These are phyloP conservation scores for Hymenoscyphus albidus DNA, from an alignment of 2,329 filamentous ascomycete genomes.

Conservation along the genomic window DNA sequence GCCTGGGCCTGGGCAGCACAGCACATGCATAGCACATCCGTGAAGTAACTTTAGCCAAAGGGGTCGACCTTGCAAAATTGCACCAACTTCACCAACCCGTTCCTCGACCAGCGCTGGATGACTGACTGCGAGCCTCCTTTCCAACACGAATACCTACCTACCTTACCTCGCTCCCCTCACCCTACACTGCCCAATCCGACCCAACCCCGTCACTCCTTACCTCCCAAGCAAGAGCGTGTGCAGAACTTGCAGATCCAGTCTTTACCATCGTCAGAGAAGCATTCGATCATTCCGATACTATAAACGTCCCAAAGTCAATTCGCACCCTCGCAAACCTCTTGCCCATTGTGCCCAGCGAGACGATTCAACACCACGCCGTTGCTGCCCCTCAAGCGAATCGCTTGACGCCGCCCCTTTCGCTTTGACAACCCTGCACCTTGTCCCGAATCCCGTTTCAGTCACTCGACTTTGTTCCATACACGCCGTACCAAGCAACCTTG, in stretches of 20 bases:
- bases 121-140: conserved; percentile 5
- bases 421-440: conserved; percentile 26
- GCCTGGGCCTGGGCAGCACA: not conserved
- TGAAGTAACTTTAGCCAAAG: not conserved
- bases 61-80: not conserved
- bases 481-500: conserved; percentile 4
- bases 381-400: conserved; percentile 12
- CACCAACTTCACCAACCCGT: not conserved
- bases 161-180: conserved; percentile 5
- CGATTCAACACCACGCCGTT: not conserved
- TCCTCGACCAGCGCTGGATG: conserved; percentile 6
- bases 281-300: conserved; percentile 5
- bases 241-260: conserved; percentile 15
- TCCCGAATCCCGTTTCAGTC: conserved; percentile 21
- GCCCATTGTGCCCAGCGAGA: not conserved
- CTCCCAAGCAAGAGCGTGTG: not conserved
- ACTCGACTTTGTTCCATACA: conserved; percentile 9
- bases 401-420: conserved; percentile 17
- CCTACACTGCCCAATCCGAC: not conserved
- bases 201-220: conserved; percentile 7
- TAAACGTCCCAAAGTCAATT: not conserved
- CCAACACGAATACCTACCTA: not conserved
- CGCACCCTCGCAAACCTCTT: not conserved
- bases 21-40: not conserved
- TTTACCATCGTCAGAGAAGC: conserved; percentile 17